These are phyloP conservation scores for Pseudonectria foliicola DNA, from an alignment of 2,329 filamentous ascomycete genomes.

Conservation along the genomic window DNA sequence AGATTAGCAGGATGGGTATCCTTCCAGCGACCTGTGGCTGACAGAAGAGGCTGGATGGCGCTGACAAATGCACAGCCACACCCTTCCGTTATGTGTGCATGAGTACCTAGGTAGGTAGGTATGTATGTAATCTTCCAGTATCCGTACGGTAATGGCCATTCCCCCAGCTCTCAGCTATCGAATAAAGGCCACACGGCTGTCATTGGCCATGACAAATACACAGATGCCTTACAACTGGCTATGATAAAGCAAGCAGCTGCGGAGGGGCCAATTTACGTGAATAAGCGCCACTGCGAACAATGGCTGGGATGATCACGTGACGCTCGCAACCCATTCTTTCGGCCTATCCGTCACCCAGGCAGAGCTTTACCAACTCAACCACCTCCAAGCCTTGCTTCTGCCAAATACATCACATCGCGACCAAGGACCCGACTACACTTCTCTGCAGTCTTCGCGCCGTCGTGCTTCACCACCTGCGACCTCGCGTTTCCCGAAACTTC, in stretches of 20 bases:
- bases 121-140: no score
- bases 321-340: constrained; percentile 21
- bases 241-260: not conserved
- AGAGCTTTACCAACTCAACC: constrained; percentile 22
- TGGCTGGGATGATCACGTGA: constrained; percentile 22
- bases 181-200: no score
- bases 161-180: no score
- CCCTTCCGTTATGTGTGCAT: no score
- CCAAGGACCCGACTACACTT: constrained; percentile 11
- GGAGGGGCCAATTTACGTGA: not conserved
- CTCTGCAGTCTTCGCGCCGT: constrained; percentile 8
- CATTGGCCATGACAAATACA: no score
- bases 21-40: no score
- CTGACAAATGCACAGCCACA: no score
- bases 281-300: constrained; percentile 6
- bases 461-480: constrained; percentile 4
- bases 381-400: constrained; percentile 14
- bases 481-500: constrained; percentile 12
- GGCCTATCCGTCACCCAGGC: constrained; percentile 17
- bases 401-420: constrained; percentile 9
- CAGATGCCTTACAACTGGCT: not conserved
- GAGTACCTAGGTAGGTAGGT: no score
- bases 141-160: no score
- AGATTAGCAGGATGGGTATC: no score
- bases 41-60: no score